Evolutionary conservation across 371 early-diverging fungal genomes (phyloP).

Genomic region (Mucor piriformis): DNA sequence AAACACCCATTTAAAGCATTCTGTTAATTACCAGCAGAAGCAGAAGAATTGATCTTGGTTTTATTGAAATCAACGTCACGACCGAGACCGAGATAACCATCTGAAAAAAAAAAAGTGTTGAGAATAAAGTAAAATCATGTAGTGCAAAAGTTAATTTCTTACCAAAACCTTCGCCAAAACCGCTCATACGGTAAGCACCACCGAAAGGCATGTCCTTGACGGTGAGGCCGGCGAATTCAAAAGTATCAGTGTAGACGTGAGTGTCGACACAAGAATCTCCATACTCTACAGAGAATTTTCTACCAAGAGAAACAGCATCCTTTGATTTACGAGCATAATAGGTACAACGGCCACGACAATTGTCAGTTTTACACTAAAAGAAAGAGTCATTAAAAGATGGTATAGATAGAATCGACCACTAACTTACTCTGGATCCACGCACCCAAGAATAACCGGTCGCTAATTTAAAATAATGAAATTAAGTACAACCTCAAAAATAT

Average conservation of each 20-base stretch:
- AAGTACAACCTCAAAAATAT: constrained; percentile 22
- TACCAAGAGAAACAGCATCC: constrained; percentile 31
- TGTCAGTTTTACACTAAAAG: constrained; percentile 45
- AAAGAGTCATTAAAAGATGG: constrained; percentile 13
- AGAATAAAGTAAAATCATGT: not conserved
- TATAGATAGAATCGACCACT: constrained; percentile 1
- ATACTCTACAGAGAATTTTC: constrained; percentile 46
- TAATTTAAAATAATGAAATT: constrained; percentile 31
- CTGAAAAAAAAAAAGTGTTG: constrained; percentile 9
- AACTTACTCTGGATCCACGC: constrained; percentile 48
- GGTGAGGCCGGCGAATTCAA: constrained; percentile 39
- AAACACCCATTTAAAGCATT: not conserved
- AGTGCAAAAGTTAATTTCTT: no score
- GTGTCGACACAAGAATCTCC: constrained; percentile 51
- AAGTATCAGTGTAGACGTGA: constrained; percentile 41
- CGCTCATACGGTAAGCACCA: constrained; percentile 50
- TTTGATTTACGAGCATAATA: constrained; percentile 43
- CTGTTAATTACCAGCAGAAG: constrained; percentile 11
- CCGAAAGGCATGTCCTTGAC: constrained; percentile 47
- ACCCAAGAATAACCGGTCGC: constrained; percentile 56
- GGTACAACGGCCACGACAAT: constrained; percentile 50
- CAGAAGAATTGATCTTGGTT: constrained; percentile 24
- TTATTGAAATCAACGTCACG: constrained; percentile 39
- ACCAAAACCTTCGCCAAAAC: constrained; percentile 50
- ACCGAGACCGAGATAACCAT: constrained; percentile 53